Base-by-base conservation (phyloP, 2,329 filamentous ascomycete genomes). In the Colletotrichum acutatum region DNA sequence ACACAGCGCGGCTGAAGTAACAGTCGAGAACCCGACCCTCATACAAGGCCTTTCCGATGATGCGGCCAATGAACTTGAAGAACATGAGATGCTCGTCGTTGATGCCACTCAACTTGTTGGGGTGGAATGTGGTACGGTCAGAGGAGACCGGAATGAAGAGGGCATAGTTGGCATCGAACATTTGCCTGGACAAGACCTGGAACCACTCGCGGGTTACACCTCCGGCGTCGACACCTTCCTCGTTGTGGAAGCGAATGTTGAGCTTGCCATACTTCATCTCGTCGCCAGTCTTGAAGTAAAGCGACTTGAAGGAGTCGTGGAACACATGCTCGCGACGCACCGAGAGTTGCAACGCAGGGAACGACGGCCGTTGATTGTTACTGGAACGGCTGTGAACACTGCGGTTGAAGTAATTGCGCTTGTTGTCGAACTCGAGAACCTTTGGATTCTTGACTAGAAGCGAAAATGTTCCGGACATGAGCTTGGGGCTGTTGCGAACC, bases 251-350 rank as follows among this genome's bases (percentile, higher is more conserved):
- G 66, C 96, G 93, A 78, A 99, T 97, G 82, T 95, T 99, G 75
- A 99, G 90, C 84, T 99, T 99, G 78, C 97, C 97, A 81, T 97
- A 98, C 84, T 99, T 99, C 91, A 99, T 97, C 84, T 99, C 97
- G 75, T 98, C 95, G 30, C 94, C 95, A 52, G 89, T 91, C 88
- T 98, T 98, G 91, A 97, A 99, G 84, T 98, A 98, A 57, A 99
- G 89, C n/a, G 94, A 95, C 83, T 95, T 97, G 91, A 97, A 99
- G 0, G 97, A 99, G 83, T 99, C 97, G 76, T 98, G 91, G 92
- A 99, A 99, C 63, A 99, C 95, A 77, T 97, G 94, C 71, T 98
- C 95, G 79, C 97, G 94, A 71, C 97, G 94, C 72, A 99, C 94
- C 72, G 92, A 93, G 59, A 99, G 90, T 82, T 98, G 95, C 64